Base-by-base conservation (phyloP, 345 rosid species). In the Anacardium occidentale region DNA sequence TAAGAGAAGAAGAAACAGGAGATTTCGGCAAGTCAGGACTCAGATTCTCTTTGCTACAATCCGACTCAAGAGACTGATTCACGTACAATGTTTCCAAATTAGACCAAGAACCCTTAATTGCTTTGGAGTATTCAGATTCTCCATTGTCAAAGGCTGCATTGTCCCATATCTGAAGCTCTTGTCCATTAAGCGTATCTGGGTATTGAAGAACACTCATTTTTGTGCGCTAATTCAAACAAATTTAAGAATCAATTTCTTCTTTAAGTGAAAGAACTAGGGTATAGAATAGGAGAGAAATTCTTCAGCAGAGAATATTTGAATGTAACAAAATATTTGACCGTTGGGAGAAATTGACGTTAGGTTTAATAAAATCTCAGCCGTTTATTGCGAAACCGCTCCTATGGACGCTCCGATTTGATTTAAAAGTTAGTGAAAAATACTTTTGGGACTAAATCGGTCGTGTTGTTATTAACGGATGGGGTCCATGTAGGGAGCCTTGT, bases 141-240 rank as follows among this genome's bases (percentile, higher is more conserved):
- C 87, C 90, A 34, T 87, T 86, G 82, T 95, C 98, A 68, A 95
- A 92, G 10, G 97, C 90, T 2, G 90, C 99, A 74, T 92, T 95
- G 87, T 87, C 82, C 99, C 99, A 95, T 42, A 95, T 70, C 84
- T 92, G 99, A 40, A 92, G 86, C 66, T 89, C 85, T 2, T 86
- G 78, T 29, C 84, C 79, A 59, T 80, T 52, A 3, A 79, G 56
- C 53, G 76, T 77, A 70, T 84, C 91, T 66, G 87, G 86, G 80
- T 79, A 74, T 20, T 84, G 89, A 17, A 70, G 66, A 44, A 82
- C 75, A 77, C 87, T 85, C 97, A 94, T 92, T 68, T 71, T 73
- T 68, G 20, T 52, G 68, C 44, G 4, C 63, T 17, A 71, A 11
- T 47, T 21, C 21, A 75, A 51, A 29, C 20, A 34, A 44, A 62